These are phyloP conservation scores for Mrakia hoshinonis DNA, from an alignment of 768 basidiomycete genomes.

Conservation along the genomic window DNA sequence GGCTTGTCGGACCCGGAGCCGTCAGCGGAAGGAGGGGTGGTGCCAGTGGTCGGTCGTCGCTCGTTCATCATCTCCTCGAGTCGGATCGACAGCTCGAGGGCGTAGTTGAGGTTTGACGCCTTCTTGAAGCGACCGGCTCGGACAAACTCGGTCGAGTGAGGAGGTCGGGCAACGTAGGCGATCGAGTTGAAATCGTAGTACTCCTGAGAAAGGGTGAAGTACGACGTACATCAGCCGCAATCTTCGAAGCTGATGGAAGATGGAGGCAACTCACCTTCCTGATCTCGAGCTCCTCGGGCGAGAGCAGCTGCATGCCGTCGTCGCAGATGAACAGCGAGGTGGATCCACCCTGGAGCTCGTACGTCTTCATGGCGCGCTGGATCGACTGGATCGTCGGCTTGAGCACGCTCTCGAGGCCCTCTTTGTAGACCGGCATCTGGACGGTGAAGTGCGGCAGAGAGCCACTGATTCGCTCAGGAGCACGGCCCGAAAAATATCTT, in stretches of 20 bases:
- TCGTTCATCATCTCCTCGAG: slow-evolving; percentile 48
- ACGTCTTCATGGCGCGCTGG: slow-evolving; percentile 75
- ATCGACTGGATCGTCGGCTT: slow-evolving; percentile 45
- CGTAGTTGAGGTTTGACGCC: slow-evolving; percentile 84
- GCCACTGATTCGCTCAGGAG: slow-evolving; percentile 4
- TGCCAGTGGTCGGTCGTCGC: slow-evolving; percentile 44
- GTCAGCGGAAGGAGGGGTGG: slow-evolving; percentile 36
- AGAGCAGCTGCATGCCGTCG: slow-evolving; percentile 52
- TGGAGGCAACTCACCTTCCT: slow-evolving; percentile 45
- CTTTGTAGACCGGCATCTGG: slow-evolving; percentile 6
- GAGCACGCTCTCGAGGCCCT: slow-evolving; percentile 32
- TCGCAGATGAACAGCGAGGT: slow-evolving; percentile 72
- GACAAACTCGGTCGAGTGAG: slow-evolving; percentile 55
- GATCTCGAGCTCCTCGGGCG: slow-evolving; percentile 53
- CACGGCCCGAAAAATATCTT: not conserved
- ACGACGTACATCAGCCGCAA: not conserved
- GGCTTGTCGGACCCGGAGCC: slow-evolving; percentile 40
- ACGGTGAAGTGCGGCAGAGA: slow-evolving; percentile 14
- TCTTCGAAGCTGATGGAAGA: not conserved
- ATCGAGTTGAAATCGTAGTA: slow-evolving; percentile 66
- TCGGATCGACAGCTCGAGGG: slow-evolving; percentile 55
- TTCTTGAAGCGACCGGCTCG: slow-evolving; percentile 87
- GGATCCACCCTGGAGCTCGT: slow-evolving; percentile 75
- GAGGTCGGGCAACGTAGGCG: slow-evolving; percentile 72
- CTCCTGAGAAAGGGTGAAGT: not conserved